Evolutionary conservation across 441 rosid species (phyloP).

Genomic region (Bocquillonia castaneifolia): DNA sequence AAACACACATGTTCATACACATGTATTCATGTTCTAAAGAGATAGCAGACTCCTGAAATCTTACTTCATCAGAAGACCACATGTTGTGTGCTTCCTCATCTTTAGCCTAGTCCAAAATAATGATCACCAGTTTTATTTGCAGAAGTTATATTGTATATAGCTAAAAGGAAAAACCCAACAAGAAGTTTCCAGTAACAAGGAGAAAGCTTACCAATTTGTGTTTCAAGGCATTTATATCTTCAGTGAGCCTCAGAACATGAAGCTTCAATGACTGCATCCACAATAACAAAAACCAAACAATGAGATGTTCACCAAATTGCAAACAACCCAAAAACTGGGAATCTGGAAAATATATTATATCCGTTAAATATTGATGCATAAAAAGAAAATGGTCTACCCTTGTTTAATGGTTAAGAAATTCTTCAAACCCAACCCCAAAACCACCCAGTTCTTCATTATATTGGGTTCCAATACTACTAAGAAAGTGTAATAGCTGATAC

Average conservation of each 20-base stretch:
- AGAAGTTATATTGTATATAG: conserved; percentile 1
- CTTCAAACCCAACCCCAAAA: background rate
- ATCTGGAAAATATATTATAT: background rate
- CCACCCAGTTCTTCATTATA: background rate
- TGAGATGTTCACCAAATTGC: background rate
- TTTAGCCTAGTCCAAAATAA: conserved; percentile 43
- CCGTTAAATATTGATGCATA: too few species aligned
- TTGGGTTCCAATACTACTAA: background rate
- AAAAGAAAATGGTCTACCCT: background rate
- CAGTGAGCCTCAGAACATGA: conserved; percentile 76
- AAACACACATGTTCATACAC: background rate
- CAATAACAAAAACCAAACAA: background rate
- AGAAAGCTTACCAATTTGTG: conserved; percentile 58
- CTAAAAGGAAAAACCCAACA: conserved; percentile 12
- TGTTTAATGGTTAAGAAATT: background rate
- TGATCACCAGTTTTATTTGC: background rate
- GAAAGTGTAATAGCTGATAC: background rate
- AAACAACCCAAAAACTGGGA: background rate
- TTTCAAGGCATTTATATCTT: conserved; percentile 55
- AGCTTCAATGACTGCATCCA: conserved; percentile 82
- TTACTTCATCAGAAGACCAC: conserved; percentile 38
- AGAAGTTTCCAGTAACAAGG: conserved; percentile 8
- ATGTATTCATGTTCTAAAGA: conserved; percentile 4
- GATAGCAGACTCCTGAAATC: conserved; percentile 32
- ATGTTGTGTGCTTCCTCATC: conserved; percentile 38